Base-by-base conservation (phyloP, 2,329 filamentous ascomycete species). In the Penicillium sp. region DNA sequence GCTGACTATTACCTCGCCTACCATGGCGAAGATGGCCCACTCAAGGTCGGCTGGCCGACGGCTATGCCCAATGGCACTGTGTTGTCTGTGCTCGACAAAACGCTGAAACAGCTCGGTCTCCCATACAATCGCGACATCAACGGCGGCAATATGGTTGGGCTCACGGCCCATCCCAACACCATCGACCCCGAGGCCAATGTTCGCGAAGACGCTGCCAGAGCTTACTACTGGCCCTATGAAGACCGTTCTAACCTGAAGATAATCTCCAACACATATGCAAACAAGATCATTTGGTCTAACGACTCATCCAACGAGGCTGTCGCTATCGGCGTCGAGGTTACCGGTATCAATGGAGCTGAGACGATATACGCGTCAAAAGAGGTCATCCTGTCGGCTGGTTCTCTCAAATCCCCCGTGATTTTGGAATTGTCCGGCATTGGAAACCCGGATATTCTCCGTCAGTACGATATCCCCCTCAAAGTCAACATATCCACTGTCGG, bases 371-470 rank as follows among this genome's bases (percentile, higher is more conserved):
- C 55, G 48, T 55, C 50, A 20, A 62, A 62, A 39, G 80, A 84
- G 47, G 73, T 83, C 13, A 73, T 85, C 29, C 58, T 85, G 2
- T 76, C 77, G 0, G 79, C 79, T 1, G 81, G 81, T 0, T 72
- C 74, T 13, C 63, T 77, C 29, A 74, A 72, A 52, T 79, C 76
- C 10, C 80, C 74, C 8, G 73, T 71, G 55, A 64, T 79, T 13
- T 71, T 77, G 14, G 80, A 84, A 50, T 64, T 80, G 2, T 83
- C 79, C 0, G 80, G 80, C 0, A 68, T 84, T 26, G 80, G 80
- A 50, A 63, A 60, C 33, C 56, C 59, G 8, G 43, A 47, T 20
- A 54, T 64, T 16, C 56, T 65, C 6, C 19, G 34, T 2, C 48
- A 57, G 30, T 43, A 54, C 39, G 40, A 57, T 29, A 60, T 65